A percentile compares a stretch with the other conserved stretches of the same genome.
These are phyloP conservation scores for Discostella pseudostelligera DNA, from an alignment of 108 stramenopile species.

Conservation along the genomic window DNA sequence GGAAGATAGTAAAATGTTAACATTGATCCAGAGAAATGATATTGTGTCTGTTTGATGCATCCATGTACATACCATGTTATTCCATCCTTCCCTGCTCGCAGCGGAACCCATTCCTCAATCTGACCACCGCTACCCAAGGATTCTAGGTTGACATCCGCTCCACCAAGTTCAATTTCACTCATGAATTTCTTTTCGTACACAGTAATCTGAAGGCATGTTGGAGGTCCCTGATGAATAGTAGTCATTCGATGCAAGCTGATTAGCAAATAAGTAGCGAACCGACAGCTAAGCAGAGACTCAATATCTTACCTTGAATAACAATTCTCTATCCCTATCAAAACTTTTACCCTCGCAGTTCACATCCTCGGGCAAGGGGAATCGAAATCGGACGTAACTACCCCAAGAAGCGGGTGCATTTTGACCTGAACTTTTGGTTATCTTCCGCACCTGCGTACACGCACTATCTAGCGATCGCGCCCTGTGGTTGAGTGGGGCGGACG, in stretches of 20 bases:
- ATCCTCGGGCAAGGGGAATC: conserved; percentile 84
- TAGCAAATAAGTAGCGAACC: background rate
- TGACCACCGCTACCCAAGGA: conserved; percentile 75
- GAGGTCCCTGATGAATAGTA: conserved; percentile 55
- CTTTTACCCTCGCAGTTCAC: conserved; percentile 70
- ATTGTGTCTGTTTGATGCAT: background rate
- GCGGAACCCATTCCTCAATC: conserved; percentile 88
- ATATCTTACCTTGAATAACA: conserved; percentile 66
- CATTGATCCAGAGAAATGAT: background rate
- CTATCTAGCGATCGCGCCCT: conserved; percentile 80
- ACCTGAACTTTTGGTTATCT: conserved; percentile 79
- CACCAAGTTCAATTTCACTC: conserved; percentile 72
- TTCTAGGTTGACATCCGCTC: conserved; percentile 78
- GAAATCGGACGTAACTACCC: conserved; percentile 82
- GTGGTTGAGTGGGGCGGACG: conserved; percentile 69
- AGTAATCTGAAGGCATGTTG: conserved; percentile 74
- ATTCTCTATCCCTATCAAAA: conserved; percentile 73
- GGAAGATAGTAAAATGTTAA: background rate
- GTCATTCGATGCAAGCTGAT: background rate
- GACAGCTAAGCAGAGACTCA: no score
- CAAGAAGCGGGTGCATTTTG: conserved; percentile 89
- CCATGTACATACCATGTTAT: conserved; percentile 66
- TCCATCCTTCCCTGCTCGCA: conserved; percentile 66
- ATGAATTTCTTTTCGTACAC: conserved; percentile 91
- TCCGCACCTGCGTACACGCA: conserved; percentile 65